Base-by-base conservation (phyloP, 176 grass and related monocot genomes). In the Elaeis guineensis region DNA sequence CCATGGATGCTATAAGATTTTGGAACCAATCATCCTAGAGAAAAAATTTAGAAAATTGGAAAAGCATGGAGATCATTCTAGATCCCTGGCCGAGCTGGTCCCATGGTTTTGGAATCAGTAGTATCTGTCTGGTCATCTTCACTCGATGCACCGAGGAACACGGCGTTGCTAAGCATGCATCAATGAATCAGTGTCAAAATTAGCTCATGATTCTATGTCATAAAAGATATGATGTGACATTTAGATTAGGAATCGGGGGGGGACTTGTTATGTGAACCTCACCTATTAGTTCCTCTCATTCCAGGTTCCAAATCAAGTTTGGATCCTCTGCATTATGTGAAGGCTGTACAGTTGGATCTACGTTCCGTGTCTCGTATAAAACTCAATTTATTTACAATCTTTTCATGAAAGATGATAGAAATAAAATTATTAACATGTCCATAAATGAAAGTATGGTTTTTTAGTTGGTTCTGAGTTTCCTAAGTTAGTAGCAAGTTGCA, bases 231-330 rank as follows among this genome's bases (percentile, higher is more conserved):
- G 25, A 61, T 50, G 0, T 6, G 66, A 59, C 16, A 16, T 14
- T 22, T 21, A 20, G 22, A 16, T 17, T 0, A 4, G 26, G 17
- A 59, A 16, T 25, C 25, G 4, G 25, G 19, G 5, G 12, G 26
- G 15, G 17, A 59, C 26, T 23, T 17, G 17, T 58, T 28, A 54
- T 17, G 16, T 20, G 16, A 51, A 72, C 93, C 93, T 92, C 93
- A 15, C 89, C 81, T 73, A 98, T 98, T 69, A 98, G 56, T 69
- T 77, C 92, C 61, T 98, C 84, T n/a, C 93, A 82, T 77, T 98
- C 87, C 21, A 78, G 44, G 59, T 26, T 26, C 25, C 23, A 23
- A 23, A 23, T 23, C 23, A 2, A 23, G 23, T 23, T 23, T 23
- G 25, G 25, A 26, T 26, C 25, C 25, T 4, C 25, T 26, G 4